phyloP scores from a whole-genome alignment of 768 basidiomycete genomes.

The Tremella mesenterica region DNA sequence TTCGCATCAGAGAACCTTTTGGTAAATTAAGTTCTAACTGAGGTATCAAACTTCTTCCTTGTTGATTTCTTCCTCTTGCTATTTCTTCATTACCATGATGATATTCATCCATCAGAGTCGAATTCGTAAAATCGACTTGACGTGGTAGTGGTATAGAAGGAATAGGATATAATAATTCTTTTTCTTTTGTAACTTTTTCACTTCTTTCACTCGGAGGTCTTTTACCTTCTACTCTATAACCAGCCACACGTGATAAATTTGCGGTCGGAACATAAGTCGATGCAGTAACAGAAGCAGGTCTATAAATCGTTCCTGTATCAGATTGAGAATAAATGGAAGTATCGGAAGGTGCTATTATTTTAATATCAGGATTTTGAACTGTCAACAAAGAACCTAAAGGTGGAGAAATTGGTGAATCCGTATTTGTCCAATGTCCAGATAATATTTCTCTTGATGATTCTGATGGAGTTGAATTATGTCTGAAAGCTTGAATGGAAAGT shows the following conservation, averaged over 20 bases:
- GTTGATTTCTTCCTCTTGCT: too few relatives aligned
- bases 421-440: background rate
- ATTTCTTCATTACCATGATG: too few relatives aligned
- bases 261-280: too few relatives aligned
- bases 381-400: background rate
- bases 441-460: too few relatives aligned
- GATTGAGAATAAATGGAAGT: too few relatives aligned
- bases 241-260: background rate
- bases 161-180: background rate
- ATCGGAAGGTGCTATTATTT: background rate
- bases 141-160: background rate
- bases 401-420: background rate
- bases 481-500: background rate
- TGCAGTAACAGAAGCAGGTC: too few relatives aligned
- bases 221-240: background rate
- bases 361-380: background rate
- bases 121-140: background rate
- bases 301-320: too few relatives aligned
- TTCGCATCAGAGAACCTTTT: background rate
- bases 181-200: background rate
- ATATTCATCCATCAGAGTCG: background rate
- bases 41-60: background rate
- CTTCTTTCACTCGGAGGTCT: background rate
- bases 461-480: too few relatives aligned
- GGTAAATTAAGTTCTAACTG: background rate